Percentiles rank a stretch among this genome's conserved stretches.
These are phyloP conservation scores for Mucor racemosus DNA, from an alignment of 371 early-diverging fungal genomes.

Conservation along the genomic window DNA sequence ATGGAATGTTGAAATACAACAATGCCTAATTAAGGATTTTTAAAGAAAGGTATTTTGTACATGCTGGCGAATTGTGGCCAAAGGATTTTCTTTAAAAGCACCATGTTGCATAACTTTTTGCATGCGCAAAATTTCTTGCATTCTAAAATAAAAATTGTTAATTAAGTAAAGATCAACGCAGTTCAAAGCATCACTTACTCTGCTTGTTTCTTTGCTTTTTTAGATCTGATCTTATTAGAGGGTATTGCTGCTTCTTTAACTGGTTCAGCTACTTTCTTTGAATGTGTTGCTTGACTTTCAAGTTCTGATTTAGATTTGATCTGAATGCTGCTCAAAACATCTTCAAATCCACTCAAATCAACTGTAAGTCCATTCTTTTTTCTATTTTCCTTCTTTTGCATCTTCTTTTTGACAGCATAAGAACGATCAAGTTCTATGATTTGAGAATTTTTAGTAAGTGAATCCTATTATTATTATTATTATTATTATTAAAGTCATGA, in stretches of 20 bases:
- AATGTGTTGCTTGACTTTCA: conserved; percentile 25
- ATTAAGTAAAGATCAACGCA: background rate
- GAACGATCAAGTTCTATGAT: conserved; percentile 55
- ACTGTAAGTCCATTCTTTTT: conserved; percentile 36
- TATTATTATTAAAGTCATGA: background rate
- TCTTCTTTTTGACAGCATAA: conserved; percentile 53
- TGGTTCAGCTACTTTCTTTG: conserved; percentile 16
- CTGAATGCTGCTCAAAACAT: conserved; percentile 49
- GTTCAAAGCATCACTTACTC: conserved; percentile 46
- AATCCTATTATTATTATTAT: background rate
- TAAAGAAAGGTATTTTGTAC: conserved; percentile 67
- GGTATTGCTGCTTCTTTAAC: conserved; percentile 27
- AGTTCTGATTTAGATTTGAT: conserved; percentile 27
- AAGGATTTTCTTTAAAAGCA: conserved; percentile 71
- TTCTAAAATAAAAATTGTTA: conserved; percentile 34
- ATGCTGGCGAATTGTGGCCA: conserved; percentile 72
- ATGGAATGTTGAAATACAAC: conserved; percentile 15
- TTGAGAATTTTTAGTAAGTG: too few species aligned
- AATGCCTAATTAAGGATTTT: conserved; percentile 16
- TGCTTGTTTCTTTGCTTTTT: conserved; percentile 57
- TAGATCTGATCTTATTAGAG: conserved; percentile 44
- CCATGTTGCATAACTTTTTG: conserved; percentile 71
- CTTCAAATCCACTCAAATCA: conserved; percentile 46
- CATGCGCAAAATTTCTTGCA: conserved; percentile 71
- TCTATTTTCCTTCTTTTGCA: conserved; percentile 48